Base-by-base conservation (phyloP, 306 rosid genomes). In the Acacia confusa region DNA sequence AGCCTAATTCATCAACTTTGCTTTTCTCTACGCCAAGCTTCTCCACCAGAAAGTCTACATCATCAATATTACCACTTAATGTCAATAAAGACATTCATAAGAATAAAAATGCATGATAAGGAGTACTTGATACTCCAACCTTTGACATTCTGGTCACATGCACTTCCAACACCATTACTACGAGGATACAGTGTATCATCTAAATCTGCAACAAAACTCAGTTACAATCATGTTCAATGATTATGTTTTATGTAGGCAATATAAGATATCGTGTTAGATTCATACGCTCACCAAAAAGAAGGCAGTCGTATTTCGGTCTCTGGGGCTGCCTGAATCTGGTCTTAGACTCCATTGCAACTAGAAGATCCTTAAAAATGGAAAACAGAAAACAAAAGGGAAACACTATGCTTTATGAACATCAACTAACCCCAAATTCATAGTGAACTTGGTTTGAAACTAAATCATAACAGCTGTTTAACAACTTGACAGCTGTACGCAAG, bases 151-250 rank as follows among this genome's bases (percentile, higher is more conserved):
- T 85, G 70, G 38, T 78, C 84, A 82, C 91, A 87, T 47, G 90
- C 78, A 64, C 82, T 76, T 50, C 97, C 94, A 78, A 95, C 69
- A 64, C 99, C 99, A 78, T 93, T 53, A 81, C 95, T 84, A 4
- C 92, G 90, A 47, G 98, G 94, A 89, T 95, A 95, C 60, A 95
- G 86, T 75, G 99, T 95, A 32, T 95, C 99, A 90, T 95, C 98
- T 34, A 95, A 87, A 90, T 95, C 98, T 95, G 94, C 89, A 87
- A 17, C 82, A 38, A 55, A 57, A 61, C 22, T 32, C 24, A 68
- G 40, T 80, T 48, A 64, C 24, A 67, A 69, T n/a, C 53, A 79
- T 45, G 43, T 30, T 43, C 48, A 34, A 68, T 72, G 45, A 84
- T 53, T 58, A 84, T 52, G 44, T 38, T 83, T 77, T 22, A 78